Base-by-base conservation (phyloP, 441 rosid genomes). In the Gossypium schwendimanii region DNA sequence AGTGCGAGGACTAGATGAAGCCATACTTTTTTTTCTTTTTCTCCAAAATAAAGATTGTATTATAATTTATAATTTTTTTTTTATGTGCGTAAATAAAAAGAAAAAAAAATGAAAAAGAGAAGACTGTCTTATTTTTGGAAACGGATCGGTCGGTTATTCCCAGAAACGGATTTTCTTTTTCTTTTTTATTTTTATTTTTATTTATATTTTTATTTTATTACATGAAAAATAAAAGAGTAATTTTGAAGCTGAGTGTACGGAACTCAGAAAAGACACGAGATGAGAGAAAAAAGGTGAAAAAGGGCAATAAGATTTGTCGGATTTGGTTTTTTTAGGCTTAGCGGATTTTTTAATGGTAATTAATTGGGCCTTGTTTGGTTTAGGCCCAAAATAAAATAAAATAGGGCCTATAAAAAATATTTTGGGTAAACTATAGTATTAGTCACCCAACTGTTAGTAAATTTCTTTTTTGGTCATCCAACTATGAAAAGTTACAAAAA, bases 1-100 rank as follows among this genome's bases (percentile, higher is more conserved):
- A 41, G 91, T 81, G 69, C 96, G 89, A 73, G 98, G 97, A 75
- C 87, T 87, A 33, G 92, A 85, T 23, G 89, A 81, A 64, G 69
- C 69, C 69, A 63, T 33, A 33, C 39, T 33, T 33, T 33, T 33
- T 31, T 41, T 33, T 33, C 36, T 7, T 15, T 50, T 6, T 50
- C 41, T 8, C 24, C 50, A 12, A 59, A 62, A 33, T 36, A 36
- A 63, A 18, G 11, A 36, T 18, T 24, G 39, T 33, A 6, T 33
- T 39, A 39, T 39, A 33, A 62, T 33, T n/a, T 1, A 41, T 17
- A 12, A n/a, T n/a, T 0, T 3, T 44, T 44, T 44, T 44, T 44
- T 44, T n/a, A 44, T 44, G 12, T 44, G 47, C 14, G 47, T 44
- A 44, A 44, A 44, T 8, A 44, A 11, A 44, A 11, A 44, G 47